phyloP scores from a whole-genome alignment of 2,329 filamentous ascomycete genomes.

The Apiospora pterosperma region DNA sequence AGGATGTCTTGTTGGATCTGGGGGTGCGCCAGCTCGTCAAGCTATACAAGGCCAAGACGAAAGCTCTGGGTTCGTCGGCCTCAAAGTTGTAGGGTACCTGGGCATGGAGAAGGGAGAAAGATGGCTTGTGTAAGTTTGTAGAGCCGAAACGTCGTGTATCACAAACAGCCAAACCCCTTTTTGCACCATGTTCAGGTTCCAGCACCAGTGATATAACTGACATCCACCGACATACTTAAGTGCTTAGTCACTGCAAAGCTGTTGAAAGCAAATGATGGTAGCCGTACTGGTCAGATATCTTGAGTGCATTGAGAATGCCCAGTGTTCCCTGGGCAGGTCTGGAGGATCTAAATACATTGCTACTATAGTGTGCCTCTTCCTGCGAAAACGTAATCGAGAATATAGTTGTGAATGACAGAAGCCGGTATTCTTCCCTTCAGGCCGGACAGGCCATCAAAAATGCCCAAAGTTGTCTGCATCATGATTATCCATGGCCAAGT shows the following conservation, averaged over 20 bases:
- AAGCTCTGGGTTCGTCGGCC: conserved; percentile 32
- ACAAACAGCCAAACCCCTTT: not conserved
- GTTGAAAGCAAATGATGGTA: not conserved
- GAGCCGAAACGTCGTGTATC: not conserved
- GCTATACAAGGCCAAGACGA: conserved; percentile 59
- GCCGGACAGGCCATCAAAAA: not conserved
- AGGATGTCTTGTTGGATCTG: conserved; percentile 71
- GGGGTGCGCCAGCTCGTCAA: conserved; percentile 68
- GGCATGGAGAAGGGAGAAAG: not conserved
- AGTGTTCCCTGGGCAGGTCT: not conserved
- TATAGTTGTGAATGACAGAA: not conserved
- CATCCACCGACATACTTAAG: conserved; percentile 27
- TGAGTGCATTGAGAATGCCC: not conserved
- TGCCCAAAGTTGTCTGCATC: not conserved
- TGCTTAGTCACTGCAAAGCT: not conserved
- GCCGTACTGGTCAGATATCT: not conserved
- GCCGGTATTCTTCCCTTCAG: not conserved
- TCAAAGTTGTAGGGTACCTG: conserved; percentile 14
- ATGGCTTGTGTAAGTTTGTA: not conserved
- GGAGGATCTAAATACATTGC: not conserved
- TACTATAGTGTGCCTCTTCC: not conserved
- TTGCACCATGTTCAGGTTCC: not conserved
- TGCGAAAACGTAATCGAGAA: not conserved
- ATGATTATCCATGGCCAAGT: not conserved
- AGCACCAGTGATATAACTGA: not conserved